Evolutionary conservation across 192 early-diverging fungal genomes (phyloP).

Genomic region (Endogone sp.): DNA sequence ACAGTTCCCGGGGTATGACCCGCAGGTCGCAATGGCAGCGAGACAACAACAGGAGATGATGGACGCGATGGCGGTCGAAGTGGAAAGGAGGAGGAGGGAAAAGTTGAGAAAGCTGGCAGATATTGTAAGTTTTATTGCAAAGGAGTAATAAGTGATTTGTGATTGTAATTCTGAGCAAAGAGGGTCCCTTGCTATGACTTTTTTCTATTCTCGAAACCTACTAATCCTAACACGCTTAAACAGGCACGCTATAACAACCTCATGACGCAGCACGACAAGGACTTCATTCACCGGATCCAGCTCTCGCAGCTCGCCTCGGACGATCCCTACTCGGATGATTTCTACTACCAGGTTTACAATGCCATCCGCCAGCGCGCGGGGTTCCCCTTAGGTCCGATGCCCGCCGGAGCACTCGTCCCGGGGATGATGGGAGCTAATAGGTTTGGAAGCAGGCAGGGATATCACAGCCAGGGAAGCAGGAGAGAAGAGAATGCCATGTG

Average conservation of each 20-base stretch:
- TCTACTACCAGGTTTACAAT: slow-evolving; percentile 93
- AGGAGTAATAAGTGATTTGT: background rate
- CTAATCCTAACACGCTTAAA: too few relatives aligned
- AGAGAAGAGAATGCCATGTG: slow-evolving; percentile 54
- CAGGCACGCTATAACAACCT: slow-evolving; percentile 82
- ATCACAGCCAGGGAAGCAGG: slow-evolving; percentile 21
- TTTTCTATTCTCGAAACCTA: too few relatives aligned
- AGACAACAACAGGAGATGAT: slow-evolving; percentile 25
- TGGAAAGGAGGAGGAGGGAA: slow-evolving; percentile 33
- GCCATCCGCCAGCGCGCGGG: slow-evolving; percentile 57
- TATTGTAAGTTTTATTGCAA: slow-evolving; percentile 14
- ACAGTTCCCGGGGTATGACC: too few relatives aligned
- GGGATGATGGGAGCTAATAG: slow-evolving; percentile 7
- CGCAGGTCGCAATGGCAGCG: slow-evolving; percentile 15
- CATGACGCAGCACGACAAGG: slow-evolving; percentile 95
- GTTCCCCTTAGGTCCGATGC: slow-evolving; percentile 21
- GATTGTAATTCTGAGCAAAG: too few relatives aligned
- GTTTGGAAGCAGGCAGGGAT: slow-evolving; percentile 24
- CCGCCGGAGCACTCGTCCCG: slow-evolving; percentile 23
- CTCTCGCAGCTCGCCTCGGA: slow-evolving; percentile 91
- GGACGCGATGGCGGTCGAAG: slow-evolving; percentile 23
- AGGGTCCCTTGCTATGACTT: too few relatives aligned
- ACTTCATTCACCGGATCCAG: slow-evolving; percentile 91
- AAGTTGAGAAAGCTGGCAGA: slow-evolving; percentile 14
- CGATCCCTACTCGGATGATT: slow-evolving; percentile 92